Conservation (phyloP, 768 basidiomycete genomes). For the Mrakia frigida region DNA sequence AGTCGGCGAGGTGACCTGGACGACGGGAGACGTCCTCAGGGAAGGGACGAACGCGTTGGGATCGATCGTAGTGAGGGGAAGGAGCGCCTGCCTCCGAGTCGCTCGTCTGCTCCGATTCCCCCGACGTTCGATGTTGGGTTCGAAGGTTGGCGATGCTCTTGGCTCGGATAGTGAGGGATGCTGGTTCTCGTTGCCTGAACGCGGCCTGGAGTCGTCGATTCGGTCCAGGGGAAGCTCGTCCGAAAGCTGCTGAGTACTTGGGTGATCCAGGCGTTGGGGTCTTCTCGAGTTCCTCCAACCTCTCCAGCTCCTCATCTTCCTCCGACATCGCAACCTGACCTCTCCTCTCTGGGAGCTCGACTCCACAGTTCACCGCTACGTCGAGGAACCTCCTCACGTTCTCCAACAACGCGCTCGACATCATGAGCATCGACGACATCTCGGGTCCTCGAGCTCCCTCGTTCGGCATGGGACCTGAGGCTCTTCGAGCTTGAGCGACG, state of each 20-base stretch:
- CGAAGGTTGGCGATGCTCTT: neutral
- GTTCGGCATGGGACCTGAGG: slow-evolving; percentile 36
- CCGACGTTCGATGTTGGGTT: neutral
- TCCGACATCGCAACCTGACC: neutral
- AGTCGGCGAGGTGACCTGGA: neutral
- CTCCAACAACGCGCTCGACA: slow-evolving; percentile 73
- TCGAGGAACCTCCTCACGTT: slow-evolving; percentile 70
- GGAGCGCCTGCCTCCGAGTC: slow-evolving; percentile 1
- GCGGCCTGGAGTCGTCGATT: neutral
- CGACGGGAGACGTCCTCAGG: neutral
- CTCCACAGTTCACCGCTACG: slow-evolving; percentile 43
- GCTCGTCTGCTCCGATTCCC: neutral
- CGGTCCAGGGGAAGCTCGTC: slow-evolving; percentile 14
- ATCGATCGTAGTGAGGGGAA: neutral
- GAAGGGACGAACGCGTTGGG: neutral
- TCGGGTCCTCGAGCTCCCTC: slow-evolving; percentile 53
- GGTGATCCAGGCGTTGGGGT: slow-evolving; percentile 24
- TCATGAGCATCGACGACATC: slow-evolving; percentile 69
- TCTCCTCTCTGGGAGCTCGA: slow-evolving; percentile 40
- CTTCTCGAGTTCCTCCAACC: slow-evolving; percentile 21
- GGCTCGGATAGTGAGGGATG: neutral
- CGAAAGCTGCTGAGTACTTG: slow-evolving; percentile 1
- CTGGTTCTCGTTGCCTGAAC: neutral
- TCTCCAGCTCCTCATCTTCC: neutral
- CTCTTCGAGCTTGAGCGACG: slow-evolving; percentile 49